A percentile compares a stretch with the other conserved stretches of the same genome.
These are phyloP conservation scores for Millerozyma acaciae DNA, from an alignment of 805 yeast species.

Conservation along the genomic window DNA sequence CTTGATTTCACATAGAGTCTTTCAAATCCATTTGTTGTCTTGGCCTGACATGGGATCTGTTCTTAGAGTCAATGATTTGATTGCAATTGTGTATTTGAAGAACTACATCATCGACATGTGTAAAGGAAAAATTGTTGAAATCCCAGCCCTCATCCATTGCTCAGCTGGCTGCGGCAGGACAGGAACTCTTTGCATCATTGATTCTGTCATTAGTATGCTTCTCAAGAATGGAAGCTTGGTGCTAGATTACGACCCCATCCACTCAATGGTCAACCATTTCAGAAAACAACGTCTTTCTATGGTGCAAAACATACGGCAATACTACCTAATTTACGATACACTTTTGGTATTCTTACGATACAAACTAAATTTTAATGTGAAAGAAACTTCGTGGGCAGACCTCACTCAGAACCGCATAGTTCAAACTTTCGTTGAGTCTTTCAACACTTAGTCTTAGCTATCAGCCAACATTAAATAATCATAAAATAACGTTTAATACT, in stretches of 20 bases:
- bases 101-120: slow-evolving; percentile 4
- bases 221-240: slow-evolving; percentile 9
- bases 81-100: slow-evolving; percentile 40
- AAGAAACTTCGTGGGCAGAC: slow-evolving; percentile 6
- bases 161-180: slow-evolving; percentile 98
- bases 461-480: neutral
- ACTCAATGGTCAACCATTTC: slow-evolving; percentile 42
- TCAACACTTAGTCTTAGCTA: neutral
- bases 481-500: too few species aligned
- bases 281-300: slow-evolving; percentile 52
- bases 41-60: slow-evolving; percentile 86
- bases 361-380: neutral
- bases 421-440: slow-evolving; percentile 7
- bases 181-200: slow-evolving; percentile 58
- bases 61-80: slow-evolving; percentile 51
- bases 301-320: slow-evolving; percentile 58
- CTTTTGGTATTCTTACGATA: slow-evolving; percentile 7
- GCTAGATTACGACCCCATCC: slow-evolving; percentile 39
- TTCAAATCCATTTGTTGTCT: slow-evolving; percentile 70
- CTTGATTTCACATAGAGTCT: slow-evolving; percentile 39
- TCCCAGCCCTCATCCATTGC: slow-evolving; percentile 79
- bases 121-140: slow-evolving; percentile 1
- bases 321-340: slow-evolving; percentile 46
- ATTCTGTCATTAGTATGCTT: slow-evolving; percentile 25
- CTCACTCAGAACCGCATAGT: slow-evolving; percentile 10